phyloP scores from a whole-genome alignment of 164 flowering plant genomes.

The Akebia trifoliata region DNA sequence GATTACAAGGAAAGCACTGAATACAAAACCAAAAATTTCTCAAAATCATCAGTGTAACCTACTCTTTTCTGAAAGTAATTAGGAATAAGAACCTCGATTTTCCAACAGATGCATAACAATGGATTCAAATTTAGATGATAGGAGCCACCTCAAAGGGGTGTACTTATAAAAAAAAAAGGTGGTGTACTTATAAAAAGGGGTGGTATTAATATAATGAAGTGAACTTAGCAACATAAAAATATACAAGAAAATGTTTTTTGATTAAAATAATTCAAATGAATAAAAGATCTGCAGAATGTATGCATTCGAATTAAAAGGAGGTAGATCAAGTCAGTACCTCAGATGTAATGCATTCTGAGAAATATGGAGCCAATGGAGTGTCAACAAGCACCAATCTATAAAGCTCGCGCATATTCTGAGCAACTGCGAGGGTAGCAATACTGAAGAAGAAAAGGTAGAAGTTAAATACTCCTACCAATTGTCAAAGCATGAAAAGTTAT shows the following conservation, averaged over 20 bases:
- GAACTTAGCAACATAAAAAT: too few species aligned
- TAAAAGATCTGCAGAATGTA: too few species aligned
- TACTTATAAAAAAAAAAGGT: too few species aligned
- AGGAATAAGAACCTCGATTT: neutral
- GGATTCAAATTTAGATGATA: too few species aligned
- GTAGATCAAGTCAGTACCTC: slow-evolving; percentile 52
- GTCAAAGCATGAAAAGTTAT: neutral
- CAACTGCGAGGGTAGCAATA: slow-evolving; percentile 97
- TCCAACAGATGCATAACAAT: neutral
- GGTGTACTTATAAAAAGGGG: too few species aligned
- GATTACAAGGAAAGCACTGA: neutral
- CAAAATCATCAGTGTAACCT: neutral
- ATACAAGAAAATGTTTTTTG: too few species aligned
- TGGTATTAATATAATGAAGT: too few species aligned
- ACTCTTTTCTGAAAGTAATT: neutral
- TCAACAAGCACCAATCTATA: slow-evolving; percentile 97
- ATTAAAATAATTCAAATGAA: too few species aligned
- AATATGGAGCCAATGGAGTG: slow-evolving; percentile 99
- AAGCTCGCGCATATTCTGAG: slow-evolving; percentile 98
- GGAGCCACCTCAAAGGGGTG: too few species aligned
- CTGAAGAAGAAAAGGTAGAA: slow-evolving; percentile 36
- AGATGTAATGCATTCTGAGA: slow-evolving; percentile 96
- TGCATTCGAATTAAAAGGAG: too few species aligned
- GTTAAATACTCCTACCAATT: too few species aligned
- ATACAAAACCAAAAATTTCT: neutral